Base-by-base conservation (phyloP, 2,329 filamentous ascomycete species). In the Ophiostoma ulmi region DNA sequence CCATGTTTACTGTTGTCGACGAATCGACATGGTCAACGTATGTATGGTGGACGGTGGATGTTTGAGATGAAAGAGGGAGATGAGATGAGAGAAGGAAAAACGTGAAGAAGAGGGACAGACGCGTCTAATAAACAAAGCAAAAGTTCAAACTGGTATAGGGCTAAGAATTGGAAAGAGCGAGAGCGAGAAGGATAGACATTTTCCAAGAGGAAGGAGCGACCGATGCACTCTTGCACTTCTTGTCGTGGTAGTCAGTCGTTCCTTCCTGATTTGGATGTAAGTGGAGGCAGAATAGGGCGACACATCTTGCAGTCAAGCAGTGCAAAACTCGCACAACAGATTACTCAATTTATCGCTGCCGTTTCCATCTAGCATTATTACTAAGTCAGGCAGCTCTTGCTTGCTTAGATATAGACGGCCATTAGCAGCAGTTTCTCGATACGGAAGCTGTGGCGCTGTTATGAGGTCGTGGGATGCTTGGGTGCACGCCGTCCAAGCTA, bases 251-350 rank as follows among this genome's bases (percentile, higher is more conserved):
- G 22, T 17, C 58, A 63, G 63, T 64, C 63, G 36, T 65, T 65
- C 63, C 63, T 65, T 65, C 63, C 63, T 65, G 63, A 39, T 65
- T 65, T 39, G 63, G 63, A 65, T 65, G 36, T 65, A 65, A 65
- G 63, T 65, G 63, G 52, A 58, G n/a, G 52, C n/a, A 58, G 52
- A n/a, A 5, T 48, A 48, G 14, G 14, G 20, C 44, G 44, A 7
- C 52, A 26, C 22, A 58, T 22, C 52, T 26, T 26, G 13, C 44
- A 4, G 52, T n/a, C 44, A 48, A 10, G 44, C 44, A 20, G 44
- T 48, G 17, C 17, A 48, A 7, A 48, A 6, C 4, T 48, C 6
- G 52, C 52, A 58, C 22, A 14, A 4, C 22, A 13, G 22, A 13
- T 14, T 26, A 2, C 8, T 3, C n/a, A 26, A 14, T 58, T 4